Evolutionary conservation across 2,329 filamentous ascomycete species (phyloP), one percentile per base, ranked within the genome.

Genomic region (Aspergillus sp.): DNA sequence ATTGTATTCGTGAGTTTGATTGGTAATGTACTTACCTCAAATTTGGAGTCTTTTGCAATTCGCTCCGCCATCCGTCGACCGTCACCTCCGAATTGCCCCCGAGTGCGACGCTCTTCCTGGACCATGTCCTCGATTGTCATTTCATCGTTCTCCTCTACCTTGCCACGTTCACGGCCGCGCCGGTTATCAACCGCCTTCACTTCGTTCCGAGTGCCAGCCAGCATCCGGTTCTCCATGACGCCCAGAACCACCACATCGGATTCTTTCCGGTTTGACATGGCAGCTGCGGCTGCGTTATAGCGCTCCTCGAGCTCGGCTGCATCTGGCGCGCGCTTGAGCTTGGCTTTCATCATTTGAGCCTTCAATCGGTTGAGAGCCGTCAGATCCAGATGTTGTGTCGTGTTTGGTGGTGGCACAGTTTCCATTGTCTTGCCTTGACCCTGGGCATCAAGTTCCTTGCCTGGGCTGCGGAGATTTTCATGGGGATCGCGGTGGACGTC

Each of bases 71-170:
- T 85, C 4, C 91, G 87, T 68, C 88, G 82, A 1, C 91, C 91
- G 72, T 97, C 93, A 56, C 92, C 92, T 45, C 91, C 91, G 4
- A 82, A 81, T 70, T 91, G 87, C 15, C 89, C 89, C 60, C 88
- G 89, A 4, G 91, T 97, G 57, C 94, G 89, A 38, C 91, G 87
- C 77, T 99, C 95, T 76, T 98, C 93, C 28, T 92, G 88, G 17
- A 99, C 87, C 95, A 99, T 99, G 75, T 99, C 95, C 57, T 96
- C 92, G 62, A 99, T 90, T 30, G 83, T 89, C 92, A 99, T 98
- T 69, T 98, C 92, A 56, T 96, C 91, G 72, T 98, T 98, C 65
- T 95, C 92, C 67, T 91, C 87, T 5, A 99, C 90, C 7, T 88
- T 84, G 1, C 94, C 95, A 57, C 93, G 87, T 75, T 97, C 93